Percentiles rank a stretch among this genome's conserved stretches.
These are phyloP conservation scores for Ganoderma leucocontextum DNA, from an alignment of 1,284 basidiomycete genomes.

Conservation along the genomic window DNA sequence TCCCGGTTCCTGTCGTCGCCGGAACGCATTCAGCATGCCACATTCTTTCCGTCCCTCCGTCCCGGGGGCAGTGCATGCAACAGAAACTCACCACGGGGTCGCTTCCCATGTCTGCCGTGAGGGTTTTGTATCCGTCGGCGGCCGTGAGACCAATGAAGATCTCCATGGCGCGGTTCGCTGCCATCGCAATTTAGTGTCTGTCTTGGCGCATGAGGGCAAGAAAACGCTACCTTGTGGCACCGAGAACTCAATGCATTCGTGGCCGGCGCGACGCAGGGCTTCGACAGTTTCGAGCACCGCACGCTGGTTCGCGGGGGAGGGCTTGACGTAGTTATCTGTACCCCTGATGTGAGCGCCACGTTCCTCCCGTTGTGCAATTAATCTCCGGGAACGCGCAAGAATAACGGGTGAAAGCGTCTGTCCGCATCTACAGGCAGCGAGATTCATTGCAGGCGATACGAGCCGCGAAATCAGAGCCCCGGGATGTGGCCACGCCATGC, in stretches of 20 bases:
- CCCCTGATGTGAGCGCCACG: conserved; percentile 13
- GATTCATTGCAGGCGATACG: neutral
- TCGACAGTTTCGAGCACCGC: conserved; percentile 83
- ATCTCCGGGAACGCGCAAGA: conserved; percentile 12
- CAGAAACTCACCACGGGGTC: conserved; percentile 66
- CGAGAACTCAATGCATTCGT: conserved; percentile 80
- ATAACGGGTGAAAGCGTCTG: neutral
- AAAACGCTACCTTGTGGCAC: conserved; percentile 53
- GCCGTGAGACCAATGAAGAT: conserved; percentile 77
- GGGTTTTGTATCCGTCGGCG: conserved; percentile 80
- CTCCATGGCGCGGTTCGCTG: conserved; percentile 61
- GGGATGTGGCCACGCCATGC: neutral
- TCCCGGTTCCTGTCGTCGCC: conserved; percentile 27
- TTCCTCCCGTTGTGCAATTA: conserved; percentile 1
- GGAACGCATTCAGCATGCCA: neutral
- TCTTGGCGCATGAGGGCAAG: neutral
- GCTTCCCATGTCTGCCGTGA: conserved; percentile 70
- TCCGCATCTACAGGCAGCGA: neutral
- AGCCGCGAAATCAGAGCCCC: conserved; percentile 5
- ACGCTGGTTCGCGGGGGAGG: conserved; percentile 82
- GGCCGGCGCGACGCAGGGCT: conserved; percentile 72
- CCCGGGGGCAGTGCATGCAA: conserved; percentile 8
- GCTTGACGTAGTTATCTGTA: conserved; percentile 70
- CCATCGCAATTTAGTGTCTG: neutral
- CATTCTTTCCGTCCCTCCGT: neutral